Percentiles rank a stretch among this genome's conserved stretches.
Conservation (phyloP, 495 filamentous ascomycete species). For the Tetracladium setigerum region DNA sequence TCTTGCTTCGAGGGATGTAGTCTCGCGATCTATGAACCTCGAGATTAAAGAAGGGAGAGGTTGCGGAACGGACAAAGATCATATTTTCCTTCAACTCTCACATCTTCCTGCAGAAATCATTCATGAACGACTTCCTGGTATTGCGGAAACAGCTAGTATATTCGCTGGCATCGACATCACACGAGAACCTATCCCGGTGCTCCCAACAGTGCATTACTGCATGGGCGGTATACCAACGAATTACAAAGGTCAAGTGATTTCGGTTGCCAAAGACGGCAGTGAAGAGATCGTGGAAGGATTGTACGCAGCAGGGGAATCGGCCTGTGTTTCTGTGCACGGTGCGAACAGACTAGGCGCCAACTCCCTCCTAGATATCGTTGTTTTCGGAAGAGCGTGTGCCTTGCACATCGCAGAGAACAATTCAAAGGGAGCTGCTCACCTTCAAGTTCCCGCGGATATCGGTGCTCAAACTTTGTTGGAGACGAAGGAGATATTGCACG, state of each 20-base stretch:
- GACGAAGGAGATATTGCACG: constrained; percentile 10
- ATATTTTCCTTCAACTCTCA: constrained; percentile 21
- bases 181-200: constrained; percentile 17
- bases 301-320: constrained; percentile 18
- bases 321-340: constrained; percentile 21
- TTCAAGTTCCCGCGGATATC: constrained; percentile 9
- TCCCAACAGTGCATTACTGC: constrained; percentile 22
- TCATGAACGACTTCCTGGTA: constrained; percentile 17
- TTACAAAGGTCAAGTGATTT: constrained; percentile 19
- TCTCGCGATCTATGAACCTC: constrained; percentile 19
- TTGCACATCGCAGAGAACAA: constrained; percentile 19
- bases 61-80: constrained; percentile 18
- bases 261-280: constrained; percentile 13
- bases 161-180: constrained; percentile 22
- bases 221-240: constrained; percentile 23
- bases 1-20: constrained; percentile 18
- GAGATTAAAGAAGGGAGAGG: constrained; percentile 20
- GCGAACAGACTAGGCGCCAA: constrained; percentile 21
- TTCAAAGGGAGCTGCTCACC: constrained; percentile 10
- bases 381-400: constrained; percentile 18
- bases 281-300: constrained; percentile 16
- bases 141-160: constrained; percentile 20
- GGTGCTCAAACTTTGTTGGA: constrained; percentile 11
- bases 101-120: constrained; percentile 18
- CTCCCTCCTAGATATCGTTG: constrained; percentile 20